Evolutionary conservation across 495 filamentous ascomycete genomes (phyloP).

Genomic region (Pyrenula massariospora): DNA sequence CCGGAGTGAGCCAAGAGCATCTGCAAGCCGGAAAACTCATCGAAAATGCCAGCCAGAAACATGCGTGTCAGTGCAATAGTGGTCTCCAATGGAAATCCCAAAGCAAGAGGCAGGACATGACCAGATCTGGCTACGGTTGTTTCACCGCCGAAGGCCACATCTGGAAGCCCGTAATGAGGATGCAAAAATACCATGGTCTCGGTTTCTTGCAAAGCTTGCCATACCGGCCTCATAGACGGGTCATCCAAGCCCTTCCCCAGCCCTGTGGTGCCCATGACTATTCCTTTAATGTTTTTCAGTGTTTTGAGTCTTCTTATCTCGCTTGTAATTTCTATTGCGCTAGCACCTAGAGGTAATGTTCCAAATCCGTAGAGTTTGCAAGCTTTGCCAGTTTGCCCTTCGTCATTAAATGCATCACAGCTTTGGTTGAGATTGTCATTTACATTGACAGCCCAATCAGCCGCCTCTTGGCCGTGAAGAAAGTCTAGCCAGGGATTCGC

Average conservation of each 20-base stretch:
- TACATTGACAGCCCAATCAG: slow-evolving; percentile 46
- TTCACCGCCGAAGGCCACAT: slow-evolving; percentile 58
- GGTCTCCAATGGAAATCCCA: slow-evolving; percentile 90
- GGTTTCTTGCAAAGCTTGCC: slow-evolving; percentile 51
- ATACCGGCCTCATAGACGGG: slow-evolving; percentile 54
- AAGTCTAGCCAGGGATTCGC: slow-evolving; percentile 98
- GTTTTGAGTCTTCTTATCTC: slow-evolving; percentile 51
- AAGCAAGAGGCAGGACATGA: slow-evolving; percentile 73
- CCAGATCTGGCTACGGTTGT: slow-evolving; percentile 53
- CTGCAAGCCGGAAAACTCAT: slow-evolving; percentile 55
- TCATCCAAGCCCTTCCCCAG: slow-evolving; percentile 79
- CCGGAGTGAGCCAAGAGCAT: slow-evolving; percentile 82
- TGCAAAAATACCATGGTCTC: slow-evolving; percentile 69
- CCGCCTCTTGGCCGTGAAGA: slow-evolving; percentile 48
- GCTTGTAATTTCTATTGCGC: slow-evolving; percentile 42
- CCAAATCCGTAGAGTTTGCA: slow-evolving; percentile 64
- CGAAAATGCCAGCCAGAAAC: slow-evolving; percentile 75
- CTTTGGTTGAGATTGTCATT: slow-evolving; percentile 67
- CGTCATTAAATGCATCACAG: slow-evolving; percentile 45
- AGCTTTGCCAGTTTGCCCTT: slow-evolving; percentile 8
- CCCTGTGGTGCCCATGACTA: slow-evolving; percentile 81
- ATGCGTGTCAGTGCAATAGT: slow-evolving; percentile 85
- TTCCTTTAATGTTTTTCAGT: slow-evolving; percentile 61
- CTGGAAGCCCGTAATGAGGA: slow-evolving; percentile 84
- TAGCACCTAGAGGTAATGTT: slow-evolving; percentile 64